These are phyloP conservation scores for Naganishia liquefaciens DNA, from an alignment of 1,284 basidiomycete species.

Conservation along the genomic window DNA sequence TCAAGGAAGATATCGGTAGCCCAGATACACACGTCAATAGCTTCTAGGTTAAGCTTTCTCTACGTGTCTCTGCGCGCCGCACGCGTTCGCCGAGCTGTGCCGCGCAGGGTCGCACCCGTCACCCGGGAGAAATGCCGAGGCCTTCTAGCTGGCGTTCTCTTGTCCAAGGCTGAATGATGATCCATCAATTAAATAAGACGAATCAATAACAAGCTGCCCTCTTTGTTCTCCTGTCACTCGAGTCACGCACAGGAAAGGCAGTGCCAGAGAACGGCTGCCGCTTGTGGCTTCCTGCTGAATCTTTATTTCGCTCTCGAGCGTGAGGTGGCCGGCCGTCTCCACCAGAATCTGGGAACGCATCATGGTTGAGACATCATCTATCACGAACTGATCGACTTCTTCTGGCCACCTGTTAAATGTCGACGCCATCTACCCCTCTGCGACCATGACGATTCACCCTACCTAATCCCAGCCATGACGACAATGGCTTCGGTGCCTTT, in stretches of 20 bases:
- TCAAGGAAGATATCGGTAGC: too few relatives aligned
- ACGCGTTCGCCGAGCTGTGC: background rate
- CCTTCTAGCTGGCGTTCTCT: background rate
- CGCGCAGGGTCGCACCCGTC: conserved; percentile 1
- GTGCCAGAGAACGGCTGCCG: conserved; percentile 5
- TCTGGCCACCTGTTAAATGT: background rate
- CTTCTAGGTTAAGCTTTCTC: background rate
- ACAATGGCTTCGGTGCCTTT: conserved; percentile 13
- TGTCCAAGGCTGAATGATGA: background rate
- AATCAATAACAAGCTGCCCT: background rate
- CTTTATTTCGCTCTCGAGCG: too few relatives aligned
- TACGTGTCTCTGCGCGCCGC: background rate
- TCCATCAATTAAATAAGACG: background rate
- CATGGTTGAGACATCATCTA: conserved; percentile 25
- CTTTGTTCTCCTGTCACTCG: conserved; percentile 2
- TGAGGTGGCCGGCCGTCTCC: background rate
- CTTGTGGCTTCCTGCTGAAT: too few relatives aligned
- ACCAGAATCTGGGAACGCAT: too few relatives aligned
- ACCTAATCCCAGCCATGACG: background rate
- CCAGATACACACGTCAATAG: too few relatives aligned
- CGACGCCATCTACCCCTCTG: background rate
- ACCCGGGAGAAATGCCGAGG: background rate
- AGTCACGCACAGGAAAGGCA: conserved; percentile 1
- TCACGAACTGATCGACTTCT: background rate
- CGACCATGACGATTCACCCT: background rate